Conservation (phyloP, 305 asterid species). For the Fraxinus velutina region DNA sequence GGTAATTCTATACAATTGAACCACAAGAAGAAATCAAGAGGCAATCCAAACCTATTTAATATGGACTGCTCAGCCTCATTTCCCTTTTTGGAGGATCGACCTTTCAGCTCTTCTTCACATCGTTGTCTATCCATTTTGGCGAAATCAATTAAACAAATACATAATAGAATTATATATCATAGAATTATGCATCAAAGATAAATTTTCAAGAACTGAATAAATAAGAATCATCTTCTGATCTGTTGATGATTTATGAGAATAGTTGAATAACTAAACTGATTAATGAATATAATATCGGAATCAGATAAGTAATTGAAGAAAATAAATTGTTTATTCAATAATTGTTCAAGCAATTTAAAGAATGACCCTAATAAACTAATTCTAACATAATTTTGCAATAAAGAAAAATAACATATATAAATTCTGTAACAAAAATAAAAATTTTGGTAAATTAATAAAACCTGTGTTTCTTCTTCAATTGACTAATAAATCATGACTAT, state of each 20-base stretch:
- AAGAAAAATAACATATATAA: too few relatives aligned
- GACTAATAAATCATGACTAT: background rate
- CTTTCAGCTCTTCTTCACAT: conserved; percentile 86
- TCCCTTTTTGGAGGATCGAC: conserved; percentile 73
- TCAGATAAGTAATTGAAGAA: background rate
- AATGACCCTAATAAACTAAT: background rate
- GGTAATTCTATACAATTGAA: too few relatives aligned
- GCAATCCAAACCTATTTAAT: conserved; percentile 39
- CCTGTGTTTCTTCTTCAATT: background rate
- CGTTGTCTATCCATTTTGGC: conserved; percentile 93
- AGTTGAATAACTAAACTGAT: too few relatives aligned
- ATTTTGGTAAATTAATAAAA: background rate
- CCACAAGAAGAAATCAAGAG: too few relatives aligned
- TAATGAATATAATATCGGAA: too few relatives aligned
- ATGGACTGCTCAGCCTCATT: conserved; percentile 78
- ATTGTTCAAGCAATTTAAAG: background rate
- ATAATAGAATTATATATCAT: too few relatives aligned
- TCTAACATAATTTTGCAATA: background rate
- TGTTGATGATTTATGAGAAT: too few relatives aligned
- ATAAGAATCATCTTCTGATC: too few relatives aligned
- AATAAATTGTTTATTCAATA: background rate
- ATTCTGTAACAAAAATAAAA: too few relatives aligned
- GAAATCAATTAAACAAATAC: background rate
- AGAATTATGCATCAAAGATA: too few relatives aligned
- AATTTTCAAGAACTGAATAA: too few relatives aligned